Percentiles rank a stretch among this genome's conserved stretches.
Evolutionary conservation across 345 rosid species (phyloP).

Genomic region (Dovyalis caffra): DNA sequence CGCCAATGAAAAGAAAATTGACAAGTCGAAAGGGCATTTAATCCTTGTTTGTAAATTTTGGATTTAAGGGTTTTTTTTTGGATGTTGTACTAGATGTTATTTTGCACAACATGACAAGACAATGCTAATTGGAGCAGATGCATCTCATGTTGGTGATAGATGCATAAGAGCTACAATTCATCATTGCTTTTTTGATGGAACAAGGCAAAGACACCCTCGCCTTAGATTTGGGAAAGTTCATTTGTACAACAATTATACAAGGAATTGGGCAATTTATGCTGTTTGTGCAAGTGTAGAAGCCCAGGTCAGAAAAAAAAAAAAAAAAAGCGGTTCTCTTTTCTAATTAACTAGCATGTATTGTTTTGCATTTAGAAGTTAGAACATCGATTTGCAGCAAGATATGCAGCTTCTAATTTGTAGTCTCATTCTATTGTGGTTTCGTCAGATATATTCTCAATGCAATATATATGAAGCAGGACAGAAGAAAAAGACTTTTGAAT

Average conservation of each 20-base stretch:
- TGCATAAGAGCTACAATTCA: conserved; percentile 88
- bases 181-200: conserved; percentile 90
- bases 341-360: not conserved
- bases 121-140: conserved; percentile 84
- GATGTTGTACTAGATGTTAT: conserved; percentile 51
- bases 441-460: conserved; percentile 84
- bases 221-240: conserved; percentile 85
- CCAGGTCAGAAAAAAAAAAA: conserved; percentile 37
- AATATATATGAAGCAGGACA: conserved; percentile 92
- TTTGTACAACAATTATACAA: conserved; percentile 84
- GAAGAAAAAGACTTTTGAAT: conserved; percentile 84
- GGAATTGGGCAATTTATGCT: conserved; percentile 89
- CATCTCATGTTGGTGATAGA: conserved; percentile 69
- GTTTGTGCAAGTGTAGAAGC: conserved; percentile 91
- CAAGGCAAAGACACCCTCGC: conserved; percentile 90
- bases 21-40: too few relatives aligned
- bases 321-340: not conserved
- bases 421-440: not conserved
- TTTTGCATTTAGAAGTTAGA: not conserved
- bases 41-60: too few relatives aligned
- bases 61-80: too few relatives aligned
- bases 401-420: not conserved
- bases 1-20: too few relatives aligned
- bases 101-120: conserved; percentile 85
- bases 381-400: not conserved